Evolutionary conservation across 176 grass and related monocot genomes (phyloP).

Genomic region (Hsuehochloa calcarea): DNA sequence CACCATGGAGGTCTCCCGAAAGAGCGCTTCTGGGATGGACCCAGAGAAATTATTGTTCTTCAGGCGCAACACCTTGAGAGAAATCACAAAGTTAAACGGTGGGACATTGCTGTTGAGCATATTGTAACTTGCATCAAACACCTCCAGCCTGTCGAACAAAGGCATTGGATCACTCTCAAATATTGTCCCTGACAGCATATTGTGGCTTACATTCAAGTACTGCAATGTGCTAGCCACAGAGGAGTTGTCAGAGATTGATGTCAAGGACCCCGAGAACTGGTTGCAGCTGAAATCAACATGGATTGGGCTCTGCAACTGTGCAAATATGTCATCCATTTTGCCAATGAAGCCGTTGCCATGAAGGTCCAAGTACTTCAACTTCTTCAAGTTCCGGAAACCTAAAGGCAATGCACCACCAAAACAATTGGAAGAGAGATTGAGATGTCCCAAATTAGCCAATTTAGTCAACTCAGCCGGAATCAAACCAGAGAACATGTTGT

Average conservation of each 20-base stretch:
- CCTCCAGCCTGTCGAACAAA: constrained; percentile 73
- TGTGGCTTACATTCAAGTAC: constrained; percentile 82
- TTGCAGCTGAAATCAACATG: constrained; percentile 88
- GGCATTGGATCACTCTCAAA: constrained; percentile 69
- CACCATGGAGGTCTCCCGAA: constrained; percentile 80
- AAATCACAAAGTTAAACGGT: constrained; percentile 78
- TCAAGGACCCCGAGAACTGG: constrained; percentile 58
- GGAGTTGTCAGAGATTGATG: constrained; percentile 69
- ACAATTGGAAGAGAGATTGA: constrained; percentile 75
- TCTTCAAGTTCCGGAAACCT: constrained; percentile 59
- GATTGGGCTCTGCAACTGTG: constrained; percentile 51
- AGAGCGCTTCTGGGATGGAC: constrained; percentile 76
- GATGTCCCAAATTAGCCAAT: constrained; percentile 43
- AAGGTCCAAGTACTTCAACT: constrained; percentile 71
- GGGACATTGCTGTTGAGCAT: constrained; percentile 69
- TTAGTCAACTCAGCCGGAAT: constrained; percentile 53
- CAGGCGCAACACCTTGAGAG: constrained; percentile 69
- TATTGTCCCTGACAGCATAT: constrained; percentile 63
- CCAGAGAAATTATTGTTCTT: constrained; percentile 74
- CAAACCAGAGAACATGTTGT: constrained; percentile 53
- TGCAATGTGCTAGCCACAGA: constrained; percentile 47
- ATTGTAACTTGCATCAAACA: constrained; percentile 93
- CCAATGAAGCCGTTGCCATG: constrained; percentile 54
- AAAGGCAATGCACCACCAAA: constrained; percentile 52
- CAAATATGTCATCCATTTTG: constrained; percentile 59